Conservation (phyloP, 345 rosid genomes). For the Angophora floribunda region DNA sequence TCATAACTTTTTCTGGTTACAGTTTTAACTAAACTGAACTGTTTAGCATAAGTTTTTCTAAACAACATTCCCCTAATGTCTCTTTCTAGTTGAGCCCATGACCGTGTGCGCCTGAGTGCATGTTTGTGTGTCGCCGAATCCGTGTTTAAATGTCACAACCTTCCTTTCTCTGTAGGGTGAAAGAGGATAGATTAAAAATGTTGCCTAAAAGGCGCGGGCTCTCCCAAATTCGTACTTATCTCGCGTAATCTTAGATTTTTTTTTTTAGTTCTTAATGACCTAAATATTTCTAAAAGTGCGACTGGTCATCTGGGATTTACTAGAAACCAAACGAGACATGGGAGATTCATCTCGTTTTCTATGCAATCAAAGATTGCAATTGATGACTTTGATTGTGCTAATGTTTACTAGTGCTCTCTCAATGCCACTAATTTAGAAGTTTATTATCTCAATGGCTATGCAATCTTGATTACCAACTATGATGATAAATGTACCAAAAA, state of each 20-base stretch:
- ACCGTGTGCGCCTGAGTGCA: not conserved
- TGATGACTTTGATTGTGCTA: no score
- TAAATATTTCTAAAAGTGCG: no score
- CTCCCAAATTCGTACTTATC: no score
- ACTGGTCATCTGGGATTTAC: no score
- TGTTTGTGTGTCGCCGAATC: not conserved
- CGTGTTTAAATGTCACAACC: not conserved
- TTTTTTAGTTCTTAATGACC: no score
- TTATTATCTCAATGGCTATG: no score
- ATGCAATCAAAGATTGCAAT: fast-evolving
- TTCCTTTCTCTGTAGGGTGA: not conserved
- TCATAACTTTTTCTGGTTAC: no score
- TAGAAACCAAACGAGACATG: fast-evolving
- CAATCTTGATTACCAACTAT: not conserved
- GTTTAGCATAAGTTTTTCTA: no score
- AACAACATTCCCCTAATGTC: no score
- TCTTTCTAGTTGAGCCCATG: not conserved
- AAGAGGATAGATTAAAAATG: not conserved
- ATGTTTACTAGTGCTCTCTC: fast-evolving
- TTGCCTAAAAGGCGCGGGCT: fast-evolving
- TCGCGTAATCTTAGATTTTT: no score
- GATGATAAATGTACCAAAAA: not conserved
- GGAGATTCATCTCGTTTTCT: no score
- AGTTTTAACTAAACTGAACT: no score
- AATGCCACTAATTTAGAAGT: not conserved